Evolutionary conservation across 2,329 filamentous ascomycete species (phyloP).

Genomic region (Fusarium citri): DNA sequence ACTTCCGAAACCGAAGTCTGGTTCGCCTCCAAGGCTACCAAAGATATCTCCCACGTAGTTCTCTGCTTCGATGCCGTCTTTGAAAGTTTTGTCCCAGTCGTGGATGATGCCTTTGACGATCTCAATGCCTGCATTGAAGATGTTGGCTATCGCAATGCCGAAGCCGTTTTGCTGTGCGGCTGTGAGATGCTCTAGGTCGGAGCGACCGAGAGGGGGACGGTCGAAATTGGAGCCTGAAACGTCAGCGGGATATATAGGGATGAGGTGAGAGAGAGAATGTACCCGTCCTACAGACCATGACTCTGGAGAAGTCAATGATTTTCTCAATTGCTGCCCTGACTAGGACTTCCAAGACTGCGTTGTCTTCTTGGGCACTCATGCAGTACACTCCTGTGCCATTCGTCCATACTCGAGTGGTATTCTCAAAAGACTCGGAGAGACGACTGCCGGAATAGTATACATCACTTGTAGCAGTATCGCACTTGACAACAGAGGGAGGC

Average conservation of each 20-base stretch:
- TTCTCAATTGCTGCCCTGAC: conserved; percentile 68
- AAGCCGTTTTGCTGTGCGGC: conserved; percentile 72
- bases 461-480: conserved; percentile 77
- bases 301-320: conserved; percentile 72
- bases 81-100: conserved; percentile 70
- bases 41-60: conserved; percentile 81
- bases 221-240: conserved; percentile 73
- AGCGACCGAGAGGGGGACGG: conserved; percentile 69
- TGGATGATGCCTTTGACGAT: conserved; percentile 72
- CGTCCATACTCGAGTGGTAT: conserved; percentile 72
- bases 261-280: not conserved
- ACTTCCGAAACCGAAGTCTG: conserved; percentile 72
- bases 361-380: conserved; percentile 79
- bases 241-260: not conserved
- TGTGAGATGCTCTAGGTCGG: conserved; percentile 69
- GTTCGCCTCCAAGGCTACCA: conserved; percentile 72
- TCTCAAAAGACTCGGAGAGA: conserved; percentile 72
- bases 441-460: conserved; percentile 75
- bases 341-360: conserved; percentile 74
- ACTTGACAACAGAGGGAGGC: conserved; percentile 68
- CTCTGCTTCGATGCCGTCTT: conserved; percentile 64
- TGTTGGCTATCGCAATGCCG: conserved; percentile 70
- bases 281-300: conserved; percentile 75
- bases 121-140: conserved; percentile 73
- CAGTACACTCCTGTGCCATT: conserved; percentile 77